Percentiles rank a stretch among this genome's conserved stretches.
phyloP scores from a whole-genome alignment of 228 moss, liverwort and hornwort genomes.

The Sphagnum magellanicum region DNA sequence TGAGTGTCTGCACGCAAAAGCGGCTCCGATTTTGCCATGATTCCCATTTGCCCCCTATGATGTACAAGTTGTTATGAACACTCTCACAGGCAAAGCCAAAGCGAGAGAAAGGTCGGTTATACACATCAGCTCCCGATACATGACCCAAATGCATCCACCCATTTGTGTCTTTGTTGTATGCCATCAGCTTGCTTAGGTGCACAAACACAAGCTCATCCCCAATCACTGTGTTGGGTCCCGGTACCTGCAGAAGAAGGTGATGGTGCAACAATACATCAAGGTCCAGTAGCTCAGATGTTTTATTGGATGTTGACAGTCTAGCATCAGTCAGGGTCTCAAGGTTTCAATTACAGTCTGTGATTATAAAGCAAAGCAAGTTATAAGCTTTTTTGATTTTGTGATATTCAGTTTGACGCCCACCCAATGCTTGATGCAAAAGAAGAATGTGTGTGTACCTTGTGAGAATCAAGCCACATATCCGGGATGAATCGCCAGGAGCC shows the following conservation, averaged over 20 bases:
- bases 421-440: too few relatives aligned
- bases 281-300: too few relatives aligned
- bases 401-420: too few relatives aligned
- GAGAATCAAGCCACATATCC: conserved; percentile 58
- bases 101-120: conserved; percentile 20
- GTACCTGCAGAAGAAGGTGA: conserved; percentile 22
- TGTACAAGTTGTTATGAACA: conserved; percentile 41
- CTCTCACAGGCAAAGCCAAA: conserved; percentile 58
- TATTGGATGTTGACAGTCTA: too few relatives aligned
- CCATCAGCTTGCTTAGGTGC: conserved; percentile 38
- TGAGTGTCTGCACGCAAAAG: conserved; percentile 20
- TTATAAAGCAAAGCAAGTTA: too few relatives aligned
- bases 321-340: not conserved
- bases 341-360: too few relatives aligned
- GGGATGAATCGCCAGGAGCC: conserved; percentile 44
- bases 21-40: conserved; percentile 28
- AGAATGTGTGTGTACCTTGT: conserved; percentile 31
- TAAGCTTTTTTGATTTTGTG: too few relatives aligned
- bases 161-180: conserved; percentile 29
- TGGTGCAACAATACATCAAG: too few relatives aligned
- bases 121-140: conserved; percentile 24
- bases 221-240: conserved; percentile 46
- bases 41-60: conserved; percentile 48
- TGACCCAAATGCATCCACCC: conserved; percentile 37
- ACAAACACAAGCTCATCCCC: conserved; percentile 47